Evolutionary conservation across 2,329 filamentous ascomycete genomes (phyloP), one percentile per base, ranked within the genome.

Genomic region (Coniella vitis): DNA sequence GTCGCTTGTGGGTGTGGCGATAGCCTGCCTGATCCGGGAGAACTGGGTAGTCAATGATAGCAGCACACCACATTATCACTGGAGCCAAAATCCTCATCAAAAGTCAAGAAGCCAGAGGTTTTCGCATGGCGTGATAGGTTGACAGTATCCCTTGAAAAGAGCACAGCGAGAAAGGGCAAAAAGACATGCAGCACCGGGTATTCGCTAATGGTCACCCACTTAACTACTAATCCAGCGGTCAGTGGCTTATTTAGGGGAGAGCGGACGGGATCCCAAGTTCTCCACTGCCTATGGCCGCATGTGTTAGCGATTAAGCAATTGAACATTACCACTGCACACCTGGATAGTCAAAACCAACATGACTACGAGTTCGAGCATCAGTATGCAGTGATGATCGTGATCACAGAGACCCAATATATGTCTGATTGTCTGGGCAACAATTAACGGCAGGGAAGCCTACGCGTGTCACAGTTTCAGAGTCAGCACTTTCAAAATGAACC

Each of bases 191-290:
- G 19, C 40, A 42, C 39, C 39, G 39, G 29, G 39, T 42, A 42
- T 42, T 42, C 39, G 39, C 39, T 42, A 42, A 42, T 42, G 39
- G 39, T 42, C 39, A 42, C 39, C 39, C 39, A 42, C 39, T 42
- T 42, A 42, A 42, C 39, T 42, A 42, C 39, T 42, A 42, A 42
- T 42, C 39, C 39, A 19, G 39, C 39, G 25, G 22, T 42, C 25
- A 42, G 25, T 32, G 29, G 39, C 29, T 42, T 42, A 42, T 32
- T 31, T 42, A 34, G 40, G 40, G 25, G 40, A 42, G 40, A 42
- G 40, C 29, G n/a, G 29, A 42, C 29, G 40, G 40, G 40, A 34
- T 34, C 40, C 25, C 40, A 20, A 32, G 29, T 42, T 42, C n/a
- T 42, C 40, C 29, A 32, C 25, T 42, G 32, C 25, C 25, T 42